Base-by-base conservation (phyloP, 2,329 filamentous ascomycete genomes). In the Clarireedia monteithiana region DNA sequence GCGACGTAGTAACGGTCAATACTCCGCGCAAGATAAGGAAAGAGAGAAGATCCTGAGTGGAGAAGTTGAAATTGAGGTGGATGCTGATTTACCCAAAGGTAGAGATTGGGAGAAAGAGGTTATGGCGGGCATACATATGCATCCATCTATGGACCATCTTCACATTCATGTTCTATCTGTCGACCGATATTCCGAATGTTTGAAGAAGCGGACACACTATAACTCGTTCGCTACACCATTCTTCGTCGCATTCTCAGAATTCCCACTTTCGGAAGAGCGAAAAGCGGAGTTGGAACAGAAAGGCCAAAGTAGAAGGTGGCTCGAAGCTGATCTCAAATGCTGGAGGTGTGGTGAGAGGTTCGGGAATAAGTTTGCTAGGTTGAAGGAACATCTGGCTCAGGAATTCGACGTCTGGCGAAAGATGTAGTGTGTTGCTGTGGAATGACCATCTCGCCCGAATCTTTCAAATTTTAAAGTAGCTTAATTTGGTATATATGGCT, bases 141-240 rank as follows among this genome's bases (percentile, higher is more conserved):
- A 86, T 63, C 94, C 94, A 3, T 91, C 86, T 55, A 97, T 99
- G 94, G 85, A 82, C 60, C 90, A 97, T 69, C 69, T 97, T 54
- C 94, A 99, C 71, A 77, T 97, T 4, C 94, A 99, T 70, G 83
- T 97, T 30, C 73, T 97, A 56, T 89, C 88, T 40, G 76, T 82
- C 17, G 94, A 99, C 69, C 86, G 89, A 77, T 78, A 83, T 64
- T 90, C 86, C 39, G 78, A 81, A 10, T 79, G 78, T 47, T 63
- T 96, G 71, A 89, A 85, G 72, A 84, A 92, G 68, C 79, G 84
- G 61, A 92, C 91, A 69, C 94, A 97, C 72, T 97, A 96, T 73
- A 89, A 94, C 67, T 94, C 88, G 61, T 97, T 97, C 72, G 84
- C 82, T 34, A 95, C 91, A 52, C 80, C 81, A 3, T 99, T 97